phyloP scores from a whole-genome alignment of 768 basidiomycete genomes.

The Coprinellus micaceus region DNA sequence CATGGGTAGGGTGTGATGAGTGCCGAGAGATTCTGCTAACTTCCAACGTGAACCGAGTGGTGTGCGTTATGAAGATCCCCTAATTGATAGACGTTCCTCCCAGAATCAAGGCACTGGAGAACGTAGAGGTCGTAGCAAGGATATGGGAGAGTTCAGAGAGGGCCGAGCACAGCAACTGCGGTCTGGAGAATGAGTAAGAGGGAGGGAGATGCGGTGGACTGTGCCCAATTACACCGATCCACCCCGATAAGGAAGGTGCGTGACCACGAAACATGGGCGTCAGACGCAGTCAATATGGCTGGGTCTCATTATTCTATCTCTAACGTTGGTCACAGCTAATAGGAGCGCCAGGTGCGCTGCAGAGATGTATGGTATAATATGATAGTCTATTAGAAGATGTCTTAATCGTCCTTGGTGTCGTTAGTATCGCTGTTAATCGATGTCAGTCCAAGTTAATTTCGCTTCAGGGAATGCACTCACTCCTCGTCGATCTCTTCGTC shows the following conservation, averaged over 20 bases:
- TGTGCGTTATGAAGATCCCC: not conserved
- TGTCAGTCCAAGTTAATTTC: not conserved
- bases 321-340: not conserved
- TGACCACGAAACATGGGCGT: conserved; percentile 6
- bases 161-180: conserved; percentile 2
- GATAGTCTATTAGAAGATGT: not conserved
- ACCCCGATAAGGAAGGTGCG: conserved; percentile 35
- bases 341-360: not conserved
- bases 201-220: not conserved
- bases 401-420: conserved; percentile 7
- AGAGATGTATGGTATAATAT: not conserved
- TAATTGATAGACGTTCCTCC: not conserved
- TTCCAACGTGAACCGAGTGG: conserved; percentile 7
- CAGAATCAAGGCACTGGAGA: not conserved
- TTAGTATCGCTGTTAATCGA: not conserved
- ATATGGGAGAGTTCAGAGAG: not conserved
- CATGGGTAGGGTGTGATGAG: conserved; percentile 40
- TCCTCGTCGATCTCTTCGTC: conserved; percentile 59
- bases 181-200: not conserved
- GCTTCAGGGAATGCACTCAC: not conserved
- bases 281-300: not conserved
- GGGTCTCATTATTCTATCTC: not conserved
- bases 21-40: conserved; percentile 6
- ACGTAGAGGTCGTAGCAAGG: no score
- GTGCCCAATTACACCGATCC: conserved; percentile 23